phyloP scores from a whole-genome alignment of 306 rosid species.

The Begonia masoniana region DNA sequence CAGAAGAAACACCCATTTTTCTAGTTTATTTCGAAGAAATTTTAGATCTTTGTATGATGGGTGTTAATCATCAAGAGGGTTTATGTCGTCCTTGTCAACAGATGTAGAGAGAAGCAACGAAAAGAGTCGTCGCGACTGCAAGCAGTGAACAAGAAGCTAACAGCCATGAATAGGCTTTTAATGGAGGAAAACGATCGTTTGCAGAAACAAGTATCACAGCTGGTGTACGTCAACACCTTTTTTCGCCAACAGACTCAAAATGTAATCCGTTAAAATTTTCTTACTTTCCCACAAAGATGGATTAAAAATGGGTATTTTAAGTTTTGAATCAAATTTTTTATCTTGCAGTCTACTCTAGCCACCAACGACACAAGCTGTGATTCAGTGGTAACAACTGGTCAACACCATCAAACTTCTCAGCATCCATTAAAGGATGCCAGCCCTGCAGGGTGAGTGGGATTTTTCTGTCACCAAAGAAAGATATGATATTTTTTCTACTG shows the following conservation, averaged over 20 bases:
- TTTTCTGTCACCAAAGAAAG: not conserved
- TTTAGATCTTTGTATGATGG: too few species aligned
- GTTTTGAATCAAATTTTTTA: constrained; percentile 3
- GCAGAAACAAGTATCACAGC: constrained; percentile 95
- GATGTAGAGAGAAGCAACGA: constrained; percentile 98
- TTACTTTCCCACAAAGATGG: not conserved
- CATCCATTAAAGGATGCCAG: constrained; percentile 99
- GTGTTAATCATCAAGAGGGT: too few species aligned
- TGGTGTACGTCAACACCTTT: constrained; percentile 80
- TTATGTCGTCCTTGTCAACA: constrained; percentile 5
- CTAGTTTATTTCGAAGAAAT: too few species aligned
- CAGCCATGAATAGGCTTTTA: constrained; percentile 87
- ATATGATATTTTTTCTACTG: too few species aligned
- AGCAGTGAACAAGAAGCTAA: constrained; percentile 82
- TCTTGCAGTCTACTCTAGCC: constrained; percentile 50
- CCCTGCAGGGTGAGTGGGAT: constrained; percentile 84
- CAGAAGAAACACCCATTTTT: too few species aligned
- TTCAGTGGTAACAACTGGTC: constrained; percentile 93
- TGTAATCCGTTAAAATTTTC: constrained; percentile 20
- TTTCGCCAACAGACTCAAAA: constrained; percentile 93
- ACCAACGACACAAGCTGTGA: constrained; percentile 95
- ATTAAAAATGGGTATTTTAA: not conserved
- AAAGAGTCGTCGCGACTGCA: constrained; percentile 92
- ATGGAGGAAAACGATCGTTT: constrained; percentile 98
- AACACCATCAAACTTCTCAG: constrained; percentile 81